These are phyloP conservation scores for Fusarium aywerte DNA, from an alignment of 2,329 filamentous ascomycete genomes.

Conservation along the genomic window DNA sequence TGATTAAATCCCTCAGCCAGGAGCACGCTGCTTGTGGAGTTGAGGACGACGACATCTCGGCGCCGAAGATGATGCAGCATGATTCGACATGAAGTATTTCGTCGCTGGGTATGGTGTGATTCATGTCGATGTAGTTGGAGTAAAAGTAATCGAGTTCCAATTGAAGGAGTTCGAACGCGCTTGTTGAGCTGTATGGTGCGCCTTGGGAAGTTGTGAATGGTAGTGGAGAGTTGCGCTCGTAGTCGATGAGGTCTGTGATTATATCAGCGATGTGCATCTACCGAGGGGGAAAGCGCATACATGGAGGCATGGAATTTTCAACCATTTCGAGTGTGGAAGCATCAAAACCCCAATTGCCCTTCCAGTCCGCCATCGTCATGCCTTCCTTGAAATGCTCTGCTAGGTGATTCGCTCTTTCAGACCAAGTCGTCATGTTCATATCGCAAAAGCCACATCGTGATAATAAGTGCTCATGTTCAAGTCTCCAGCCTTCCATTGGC, in stretches of 20 bases:
- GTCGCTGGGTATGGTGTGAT: constrained; percentile 33
- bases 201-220: constrained; percentile 37
- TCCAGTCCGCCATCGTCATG: constrained; percentile 57
- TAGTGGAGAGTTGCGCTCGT: constrained; percentile 36
- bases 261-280: fast-evolving
- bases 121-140: constrained; percentile 38
- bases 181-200: constrained; percentile 34
- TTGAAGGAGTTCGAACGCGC: constrained; percentile 52
- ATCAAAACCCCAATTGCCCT: constrained; percentile 57
- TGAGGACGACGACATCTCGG: constrained; percentile 28
- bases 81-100: constrained; percentile 42
- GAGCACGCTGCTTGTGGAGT: constrained; percentile 15
- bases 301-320: constrained; percentile 56
- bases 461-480: constrained; percentile 48
- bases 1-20: constrained; percentile 45
- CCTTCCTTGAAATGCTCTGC: constrained; percentile 57
- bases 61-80: constrained; percentile 46
- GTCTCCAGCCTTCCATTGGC: constrained; percentile 59
- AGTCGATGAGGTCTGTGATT: constrained; percentile 18
- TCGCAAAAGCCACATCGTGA: constrained; percentile 58
- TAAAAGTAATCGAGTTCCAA: constrained; percentile 49
- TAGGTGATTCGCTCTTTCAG: constrained; percentile 52
- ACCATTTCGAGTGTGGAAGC: constrained; percentile 50
- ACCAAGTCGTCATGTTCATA: constrained; percentile 52
- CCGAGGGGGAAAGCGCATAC: constrained; percentile 32